Conservation (phyloP, 2,329 filamentous ascomycete species). For the Colletotrichum tropicicola region DNA sequence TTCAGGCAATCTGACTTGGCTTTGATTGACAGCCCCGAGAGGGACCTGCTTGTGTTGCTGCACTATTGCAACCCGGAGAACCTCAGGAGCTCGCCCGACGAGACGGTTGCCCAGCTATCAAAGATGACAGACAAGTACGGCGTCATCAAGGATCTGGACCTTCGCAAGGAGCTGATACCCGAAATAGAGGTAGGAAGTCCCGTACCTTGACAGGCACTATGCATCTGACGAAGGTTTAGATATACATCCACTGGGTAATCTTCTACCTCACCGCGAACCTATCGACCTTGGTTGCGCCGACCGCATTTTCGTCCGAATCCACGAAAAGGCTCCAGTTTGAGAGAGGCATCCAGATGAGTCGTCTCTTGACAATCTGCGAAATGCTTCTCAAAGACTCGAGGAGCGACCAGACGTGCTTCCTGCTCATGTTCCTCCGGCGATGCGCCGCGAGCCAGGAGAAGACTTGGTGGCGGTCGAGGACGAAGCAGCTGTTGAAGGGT, state of each 20-base stretch:
- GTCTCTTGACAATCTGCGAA: constrained; percentile 28
- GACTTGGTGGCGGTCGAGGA: constrained; percentile 16
- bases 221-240: neutral
- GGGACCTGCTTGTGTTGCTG: constrained; percentile 30
- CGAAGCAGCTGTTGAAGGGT: constrained; percentile 17
- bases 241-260: constrained; percentile 19
- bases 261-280: constrained; percentile 26
- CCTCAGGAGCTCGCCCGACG: constrained; percentile 12
- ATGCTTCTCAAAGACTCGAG: constrained; percentile 26
- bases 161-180: constrained; percentile 28
- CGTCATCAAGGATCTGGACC: constrained; percentile 24
- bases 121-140: constrained; percentile 22
- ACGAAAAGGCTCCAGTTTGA: constrained; percentile 16
- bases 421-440: constrained; percentile 21
- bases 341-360: constrained; percentile 15
- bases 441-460: constrained; percentile 9
- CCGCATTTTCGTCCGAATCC: neutral
- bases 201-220: neutral
- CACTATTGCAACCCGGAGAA: constrained; percentile 26
- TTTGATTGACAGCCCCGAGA: constrained; percentile 27
- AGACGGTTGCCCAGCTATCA: constrained; percentile 20
- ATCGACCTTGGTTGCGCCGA: neutral
- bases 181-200: constrained; percentile 24
- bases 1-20: constrained; percentile 21
- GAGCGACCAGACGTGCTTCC: constrained; percentile 29